Evolutionary conservation across 2,329 filamentous ascomycete species (phyloP), one percentile per base, ranked within the genome.

Genomic region (Diplodia intermedia): DNA sequence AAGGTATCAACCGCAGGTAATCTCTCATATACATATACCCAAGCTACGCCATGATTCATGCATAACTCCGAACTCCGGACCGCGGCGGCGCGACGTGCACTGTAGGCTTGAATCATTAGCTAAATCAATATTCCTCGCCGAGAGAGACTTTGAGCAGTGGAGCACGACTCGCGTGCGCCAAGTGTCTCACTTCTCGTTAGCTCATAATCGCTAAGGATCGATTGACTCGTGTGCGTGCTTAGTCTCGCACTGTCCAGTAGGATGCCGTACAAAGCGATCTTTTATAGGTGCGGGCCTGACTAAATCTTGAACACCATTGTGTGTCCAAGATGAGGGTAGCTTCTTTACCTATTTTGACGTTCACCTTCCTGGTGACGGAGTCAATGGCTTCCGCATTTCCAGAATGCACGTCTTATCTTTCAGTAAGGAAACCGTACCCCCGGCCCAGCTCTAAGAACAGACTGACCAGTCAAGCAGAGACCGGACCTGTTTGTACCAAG

Each of bases 401-500:
- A 26, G 50, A 53, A 7, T 53, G 50, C 50, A 18, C 20, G 12
- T 53, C 50, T 18, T 53, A 26, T 29, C 50, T 53, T 14, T 53
- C 50, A 29, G 50, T 53, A 53, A 29, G 23, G 1, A 29, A 26
- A 26, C 11, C 23, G 4, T 18, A 0, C 5, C 50, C 12, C 11
- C 7, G 11, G 7, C 12, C 11, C 7, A 20, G 7, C 43, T 29
- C 26, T 53, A 18, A 29, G 23, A 3, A 12, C 6, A 29, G 4
- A 56, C 54, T 38, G 54, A 56, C 31, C 14, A 9, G 12, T 15
- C 8, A 33, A 36, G 31, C n/a, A 56, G 54, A n/a, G 54, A 15
- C 54, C 54, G 14, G 54, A 56, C 33, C 14, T 56, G 12, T 56
- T 23, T 12, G 54, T 56, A 20, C 54, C 54, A 38, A 20, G 33